These are phyloP conservation scores for Punica granatum DNA, from an alignment of 345 rosid species.

Conservation along the genomic window DNA sequence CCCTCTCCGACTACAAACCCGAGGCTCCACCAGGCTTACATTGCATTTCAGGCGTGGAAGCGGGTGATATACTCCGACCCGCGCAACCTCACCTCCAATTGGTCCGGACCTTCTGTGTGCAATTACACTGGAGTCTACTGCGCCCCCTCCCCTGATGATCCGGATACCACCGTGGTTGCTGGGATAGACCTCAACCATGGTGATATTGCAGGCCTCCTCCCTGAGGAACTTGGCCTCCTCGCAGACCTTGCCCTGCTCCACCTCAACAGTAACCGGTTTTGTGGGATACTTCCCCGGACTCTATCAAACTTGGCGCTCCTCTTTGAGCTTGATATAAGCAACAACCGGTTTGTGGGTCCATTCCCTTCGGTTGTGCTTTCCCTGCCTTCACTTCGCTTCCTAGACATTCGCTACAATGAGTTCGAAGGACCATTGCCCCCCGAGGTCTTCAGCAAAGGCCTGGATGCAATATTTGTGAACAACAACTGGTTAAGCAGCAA, in stretches of 20 bases:
- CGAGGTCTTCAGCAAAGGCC: slow-evolving; percentile 46
- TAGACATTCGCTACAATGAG: slow-evolving; percentile 78
- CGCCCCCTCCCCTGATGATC: slow-evolving; percentile 41
- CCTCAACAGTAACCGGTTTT: slow-evolving; percentile 72
- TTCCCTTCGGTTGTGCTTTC: slow-evolving; percentile 66
- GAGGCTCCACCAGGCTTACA: slow-evolving; percentile 60
- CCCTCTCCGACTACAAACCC: slow-evolving; percentile 22
- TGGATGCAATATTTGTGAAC: slow-evolving; percentile 83
- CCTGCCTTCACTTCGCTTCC: slow-evolving; percentile 48
- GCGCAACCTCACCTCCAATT: slow-evolving; percentile 54
- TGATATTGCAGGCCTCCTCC: slow-evolving; percentile 76
- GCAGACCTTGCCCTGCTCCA: slow-evolving; percentile 70
- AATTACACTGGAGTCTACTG: slow-evolving; percentile 60
- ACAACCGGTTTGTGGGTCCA: slow-evolving; percentile 80
- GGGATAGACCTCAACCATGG: slow-evolving; percentile 68
- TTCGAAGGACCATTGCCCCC: slow-evolving; percentile 79
- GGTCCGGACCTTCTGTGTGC: slow-evolving; percentile 77
- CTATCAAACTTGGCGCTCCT: slow-evolving; percentile 57
- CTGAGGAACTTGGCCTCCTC: slow-evolving; percentile 68
- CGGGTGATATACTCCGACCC: slow-evolving; percentile 82
- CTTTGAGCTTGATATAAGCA: slow-evolving; percentile 79
- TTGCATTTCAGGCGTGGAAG: slow-evolving; percentile 72
- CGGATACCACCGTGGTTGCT: slow-evolving; percentile 44
- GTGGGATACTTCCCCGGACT: slow-evolving; percentile 68
- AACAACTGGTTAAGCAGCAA: slow-evolving; percentile 51